Evolutionary conservation across 106 monocot species (phyloP).

Genomic region (Allium cepa): DNA sequence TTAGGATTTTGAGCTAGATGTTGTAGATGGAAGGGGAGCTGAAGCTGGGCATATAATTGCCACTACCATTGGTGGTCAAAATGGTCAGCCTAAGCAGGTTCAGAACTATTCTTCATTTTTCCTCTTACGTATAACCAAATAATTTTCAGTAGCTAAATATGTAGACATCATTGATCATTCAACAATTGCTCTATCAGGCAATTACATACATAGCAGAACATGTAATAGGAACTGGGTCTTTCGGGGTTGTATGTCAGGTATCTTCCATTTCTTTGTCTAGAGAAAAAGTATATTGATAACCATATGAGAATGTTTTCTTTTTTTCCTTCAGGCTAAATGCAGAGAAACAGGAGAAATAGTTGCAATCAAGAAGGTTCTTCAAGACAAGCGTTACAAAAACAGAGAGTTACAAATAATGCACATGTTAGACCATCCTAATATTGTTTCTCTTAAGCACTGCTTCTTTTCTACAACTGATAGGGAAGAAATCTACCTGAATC

Average conservation of each 20-base stretch:
- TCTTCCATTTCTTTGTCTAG: background rate
- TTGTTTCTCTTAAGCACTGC: slow-evolving; percentile 40
- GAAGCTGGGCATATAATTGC: slow-evolving; percentile 38
- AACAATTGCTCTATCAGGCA: slow-evolving; percentile 17
- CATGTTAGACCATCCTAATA: slow-evolving; percentile 46
- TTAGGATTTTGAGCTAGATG: slow-evolving; percentile 27
- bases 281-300: background rate
- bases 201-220: slow-evolving; percentile 43
- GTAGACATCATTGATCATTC: background rate
- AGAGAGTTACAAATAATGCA: slow-evolving; percentile 47
- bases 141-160: background rate
- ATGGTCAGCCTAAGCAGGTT: slow-evolving; percentile 39
- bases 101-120: background rate
- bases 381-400: slow-evolving; percentile 49
- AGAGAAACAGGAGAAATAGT: slow-evolving; percentile 46
- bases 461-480: slow-evolving; percentile 37
- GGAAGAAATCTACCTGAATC: slow-evolving; percentile 43
- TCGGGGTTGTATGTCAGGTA: slow-evolving; percentile 46
- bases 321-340: slow-evolving; percentile 35
- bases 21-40: slow-evolving; percentile 16
- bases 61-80: slow-evolving; percentile 28
- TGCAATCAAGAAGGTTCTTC: slow-evolving; percentile 50
- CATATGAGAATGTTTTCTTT: background rate
- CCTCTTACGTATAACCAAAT: background rate
- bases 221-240: slow-evolving; percentile 48